Base-by-base conservation (phyloP, 345 rosid species). In the Aquilaria malaccensis region DNA sequence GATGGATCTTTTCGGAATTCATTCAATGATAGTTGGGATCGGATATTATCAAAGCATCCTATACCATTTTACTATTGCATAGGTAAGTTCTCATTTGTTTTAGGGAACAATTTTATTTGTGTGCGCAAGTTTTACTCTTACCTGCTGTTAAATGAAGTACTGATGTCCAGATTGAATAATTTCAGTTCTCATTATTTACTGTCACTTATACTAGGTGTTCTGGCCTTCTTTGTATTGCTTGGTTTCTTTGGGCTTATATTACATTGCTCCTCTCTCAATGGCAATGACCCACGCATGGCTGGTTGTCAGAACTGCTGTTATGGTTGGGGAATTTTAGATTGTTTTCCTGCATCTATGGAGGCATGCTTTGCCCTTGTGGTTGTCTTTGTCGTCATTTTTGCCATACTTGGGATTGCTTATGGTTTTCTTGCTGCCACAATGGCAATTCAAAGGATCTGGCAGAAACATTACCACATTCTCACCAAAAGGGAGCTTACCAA, bases 281-380 rank as follows among this genome's bases (percentile, higher is more conserved):
- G 76, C 60, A 90, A 82, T 55, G 96, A 94, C 60, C 92, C 97
- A 30, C 76, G 89, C 59, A 90, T 89, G 96, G 92, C 87, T 60
- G 90, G 92, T 50, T 89, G 99, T 74, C 97, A 87, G 74, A 87
- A 89, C 72, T 87, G 97, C 84, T 94, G 96, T 72, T 94, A 94
- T 61, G 97, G 99, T 43, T 87, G 97, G 99, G 97, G 97, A 33
- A 77, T 89, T 71, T 79, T 93, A 76, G 97, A 93, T 67, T 87
- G 96, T 69, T 94, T 94, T 76, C 99, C 97, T 58, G 96, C 96
- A 22, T 88, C 97, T 2, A 76, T 94, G 96, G 99, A 94, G 74
- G 97, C 96, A 33, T 86, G 96, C 71, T 87, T 94, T 69, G 92
- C 92, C 29, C 77, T 90, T 53, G 86, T 84, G 52, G 32, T 90